Percentiles rank a stretch among this genome's conserved stretches.
Conservation (phyloP, 495 filamentous ascomycete genomes). For the Penicillium cosmopolitanum region DNA sequence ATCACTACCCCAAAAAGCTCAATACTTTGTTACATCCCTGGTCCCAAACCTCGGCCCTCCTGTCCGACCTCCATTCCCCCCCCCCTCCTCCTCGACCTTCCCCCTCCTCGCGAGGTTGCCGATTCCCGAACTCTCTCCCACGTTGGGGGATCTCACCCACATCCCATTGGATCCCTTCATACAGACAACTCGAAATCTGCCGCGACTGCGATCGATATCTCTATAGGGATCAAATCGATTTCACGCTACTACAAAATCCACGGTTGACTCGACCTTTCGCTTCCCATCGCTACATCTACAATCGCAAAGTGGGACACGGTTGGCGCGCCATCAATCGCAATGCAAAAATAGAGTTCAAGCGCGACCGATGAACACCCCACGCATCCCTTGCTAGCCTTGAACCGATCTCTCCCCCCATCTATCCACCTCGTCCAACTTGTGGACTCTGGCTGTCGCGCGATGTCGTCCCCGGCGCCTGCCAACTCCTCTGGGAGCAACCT, state of each 20-base stretch:
- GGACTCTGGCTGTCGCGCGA: constrained; percentile 39
- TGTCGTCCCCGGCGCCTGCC: constrained; percentile 60
- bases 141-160: constrained; percentile 13
- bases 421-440: constrained; percentile 8
- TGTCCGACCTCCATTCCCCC: constrained; percentile 1
- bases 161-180: constrained; percentile 10
- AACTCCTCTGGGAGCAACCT: constrained; percentile 38
- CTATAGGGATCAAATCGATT: not conserved
- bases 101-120: constrained; percentile 19
- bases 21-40: constrained; percentile 4
- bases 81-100: constrained; percentile 8
- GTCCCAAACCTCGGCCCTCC: constrained; percentile 17
- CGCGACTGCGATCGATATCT: not conserved
- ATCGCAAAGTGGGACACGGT: constrained; percentile 27
- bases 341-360: constrained; percentile 44
- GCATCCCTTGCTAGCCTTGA: constrained; percentile 26
- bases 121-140: constrained; percentile 14
- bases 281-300: not conserved
- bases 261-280: not conserved
- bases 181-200: not conserved
- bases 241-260: not conserved
- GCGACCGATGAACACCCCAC: constrained; percentile 33
- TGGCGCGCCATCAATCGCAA: constrained; percentile 40
- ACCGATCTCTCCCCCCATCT: constrained; percentile 19
- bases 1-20: not conserved